These are phyloP conservation scores for Rhynchosporium secalis DNA, from an alignment of 2,329 filamentous ascomycete species.

Conservation along the genomic window DNA sequence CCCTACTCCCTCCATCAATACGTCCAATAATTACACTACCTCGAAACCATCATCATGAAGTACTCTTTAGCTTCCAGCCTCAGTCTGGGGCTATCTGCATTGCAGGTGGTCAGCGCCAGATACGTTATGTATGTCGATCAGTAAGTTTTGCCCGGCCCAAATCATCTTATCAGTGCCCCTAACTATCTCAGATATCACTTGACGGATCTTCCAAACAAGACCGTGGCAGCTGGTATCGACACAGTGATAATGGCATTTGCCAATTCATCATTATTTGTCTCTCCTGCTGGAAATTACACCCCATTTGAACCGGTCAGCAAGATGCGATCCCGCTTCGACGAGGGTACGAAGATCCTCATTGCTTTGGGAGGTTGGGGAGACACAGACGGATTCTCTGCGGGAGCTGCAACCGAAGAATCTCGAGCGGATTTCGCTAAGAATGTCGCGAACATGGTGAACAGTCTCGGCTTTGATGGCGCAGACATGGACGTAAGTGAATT, in stretches of 20 bases:
- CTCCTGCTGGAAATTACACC: constrained; percentile 25
- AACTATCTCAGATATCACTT: constrained; percentile 17
- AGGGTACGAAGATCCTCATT: constrained; percentile 62
- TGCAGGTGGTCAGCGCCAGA: constrained; percentile 15
- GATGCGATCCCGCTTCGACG: constrained; percentile 43
- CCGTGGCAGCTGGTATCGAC: constrained; percentile 26
- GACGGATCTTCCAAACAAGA: constrained; percentile 23
- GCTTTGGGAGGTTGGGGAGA: constrained; percentile 78
- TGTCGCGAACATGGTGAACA: constrained; percentile 60
- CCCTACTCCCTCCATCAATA: background rate
- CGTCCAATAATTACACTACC: background rate
- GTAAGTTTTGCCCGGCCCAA: constrained; percentile 3
- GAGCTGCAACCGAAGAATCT: constrained; percentile 51
- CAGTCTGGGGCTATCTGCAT: constrained; percentile 14
- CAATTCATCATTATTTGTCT: constrained; percentile 28
- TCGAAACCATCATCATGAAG: constrained; percentile 18
- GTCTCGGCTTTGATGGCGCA: constrained; percentile 63
- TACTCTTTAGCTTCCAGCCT: constrained; percentile 13
- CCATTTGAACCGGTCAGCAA: constrained; percentile 25
- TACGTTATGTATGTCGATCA: constrained; percentile 22
- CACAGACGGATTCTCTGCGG: constrained; percentile 60
- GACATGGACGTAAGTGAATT: constrained; percentile 40
- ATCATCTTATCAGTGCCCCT: background rate
- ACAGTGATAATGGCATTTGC: constrained; percentile 30
- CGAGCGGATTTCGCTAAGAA: constrained; percentile 63